Evolutionary conservation across 1,139 yeast genomes (phyloP).

Genomic region (Blastobotrys capitulatus): DNA sequence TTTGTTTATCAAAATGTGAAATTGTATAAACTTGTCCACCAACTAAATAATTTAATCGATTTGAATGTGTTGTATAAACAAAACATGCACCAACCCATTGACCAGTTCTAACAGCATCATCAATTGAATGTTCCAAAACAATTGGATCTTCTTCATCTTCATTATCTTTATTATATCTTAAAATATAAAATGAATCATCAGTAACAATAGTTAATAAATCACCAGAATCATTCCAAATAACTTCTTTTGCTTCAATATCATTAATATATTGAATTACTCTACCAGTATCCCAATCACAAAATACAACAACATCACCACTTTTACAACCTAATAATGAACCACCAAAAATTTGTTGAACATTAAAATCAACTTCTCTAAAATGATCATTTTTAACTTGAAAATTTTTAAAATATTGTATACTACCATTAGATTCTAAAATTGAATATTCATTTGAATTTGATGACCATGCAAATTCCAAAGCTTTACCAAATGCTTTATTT

Average conservation of each 20-base stretch:
- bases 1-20: conserved; percentile 87
- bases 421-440: conserved; percentile 61
- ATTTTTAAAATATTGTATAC: conserved; percentile 70
- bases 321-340: conserved; percentile 84
- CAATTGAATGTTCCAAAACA: conserved; percentile 61
- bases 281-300: conserved; percentile 93
- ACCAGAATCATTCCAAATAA: conserved; percentile 92
- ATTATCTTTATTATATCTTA: conserved; percentile 63
- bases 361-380: conserved; percentile 46
- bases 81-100: conserved; percentile 97
- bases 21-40: conserved; percentile 91
- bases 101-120: conserved; percentile 80
- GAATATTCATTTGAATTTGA: conserved; percentile 87
- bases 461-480: conserved; percentile 91
- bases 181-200: conserved; percentile 72
- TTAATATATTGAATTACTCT: conserved; percentile 75
- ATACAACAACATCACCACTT: conserved; percentile 63
- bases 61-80: conserved; percentile 77
- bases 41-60: conserved; percentile 87
- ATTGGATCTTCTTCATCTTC: conserved; percentile 84
- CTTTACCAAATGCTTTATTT: conserved; percentile 87
- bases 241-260: conserved; percentile 55
- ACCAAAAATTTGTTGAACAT: conserved; percentile 76
- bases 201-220: conserved; percentile 77
- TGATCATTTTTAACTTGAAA: conserved; percentile 75